phyloP scores from a whole-genome alignment of 768 basidiomycete genomes.

The Solioccasus polychromus region DNA sequence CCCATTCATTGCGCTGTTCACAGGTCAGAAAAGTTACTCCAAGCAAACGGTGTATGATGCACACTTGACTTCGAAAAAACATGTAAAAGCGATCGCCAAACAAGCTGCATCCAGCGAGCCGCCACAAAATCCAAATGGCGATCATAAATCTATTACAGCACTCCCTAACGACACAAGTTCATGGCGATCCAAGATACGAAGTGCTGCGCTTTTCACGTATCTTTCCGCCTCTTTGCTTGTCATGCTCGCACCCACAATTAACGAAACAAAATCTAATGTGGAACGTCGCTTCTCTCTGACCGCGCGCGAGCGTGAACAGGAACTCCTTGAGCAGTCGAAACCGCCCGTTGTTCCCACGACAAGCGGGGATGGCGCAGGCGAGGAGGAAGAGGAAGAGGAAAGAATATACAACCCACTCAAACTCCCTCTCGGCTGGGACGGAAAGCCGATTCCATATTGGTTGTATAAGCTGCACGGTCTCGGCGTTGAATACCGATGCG shows the following conservation, averaged over 20 bases:
- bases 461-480: conserved; percentile 96
- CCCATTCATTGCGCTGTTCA: conserved; percentile 2
- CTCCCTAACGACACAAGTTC: conserved; percentile 31
- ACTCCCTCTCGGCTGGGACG: conserved; percentile 95
- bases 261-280: conserved; percentile 93
- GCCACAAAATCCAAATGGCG: conserved; percentile 35
- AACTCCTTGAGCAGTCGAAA: conserved; percentile 69
- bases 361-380: conserved; percentile 45
- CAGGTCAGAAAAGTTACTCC: conserved; percentile 92
- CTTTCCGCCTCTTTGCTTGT: conserved; percentile 66
- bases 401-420: conserved; percentile 98
- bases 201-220: conserved; percentile 68
- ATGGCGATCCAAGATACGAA: conserved; percentile 51
- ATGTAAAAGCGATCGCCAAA: conserved; percentile 84
- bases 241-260: conserved; percentile 61
- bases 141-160: conserved; percentile 22
- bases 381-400: conserved; percentile 94
- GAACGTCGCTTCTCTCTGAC: conserved; percentile 96
- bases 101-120: conserved; percentile 47
- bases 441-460: conserved; percentile 99
- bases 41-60: conserved; percentile 99
- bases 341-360: conserved; percentile 48
- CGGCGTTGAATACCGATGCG: conserved; percentile 96
- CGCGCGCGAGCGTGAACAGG: conserved; percentile 95
- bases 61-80: conserved; percentile 93